Percentiles rank a stretch among this genome's conserved stretches.
phyloP scores from a whole-genome alignment of 805 yeast species.

The Starmerella potacharoeniae region DNA sequence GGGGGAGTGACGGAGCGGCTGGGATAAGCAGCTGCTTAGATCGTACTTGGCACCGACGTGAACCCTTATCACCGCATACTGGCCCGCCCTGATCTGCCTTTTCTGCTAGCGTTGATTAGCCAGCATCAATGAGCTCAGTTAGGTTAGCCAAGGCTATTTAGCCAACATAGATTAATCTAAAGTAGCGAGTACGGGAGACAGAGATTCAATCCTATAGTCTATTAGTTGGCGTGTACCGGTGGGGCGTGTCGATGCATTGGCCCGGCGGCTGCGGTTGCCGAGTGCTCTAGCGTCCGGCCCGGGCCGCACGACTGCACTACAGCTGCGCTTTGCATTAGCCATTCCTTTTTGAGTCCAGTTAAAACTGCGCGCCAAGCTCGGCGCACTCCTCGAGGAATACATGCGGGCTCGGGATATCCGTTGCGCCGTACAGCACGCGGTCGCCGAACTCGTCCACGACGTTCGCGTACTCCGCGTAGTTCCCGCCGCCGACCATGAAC shows the following conservation, averaged over 20 bases:
- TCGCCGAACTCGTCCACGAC: constrained; percentile 70
- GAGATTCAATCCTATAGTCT: too few species aligned
- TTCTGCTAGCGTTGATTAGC: neutral
- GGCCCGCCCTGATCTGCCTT: neutral
- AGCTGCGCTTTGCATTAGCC: neutral
- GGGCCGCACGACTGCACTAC: too few species aligned
- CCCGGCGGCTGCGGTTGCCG: too few species aligned
- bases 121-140: too few species aligned
- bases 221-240: too few species aligned
- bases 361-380: constrained; percentile 23
- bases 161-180: too few species aligned
- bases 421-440: constrained; percentile 74
- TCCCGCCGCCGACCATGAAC: constrained; percentile 95
- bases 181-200: too few species aligned
- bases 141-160: too few species aligned
- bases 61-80: neutral
- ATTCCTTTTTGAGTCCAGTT: neutral
- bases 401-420: constrained; percentile 36
- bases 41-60: neutral
- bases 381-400: constrained; percentile 27
- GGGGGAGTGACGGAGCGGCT: neutral
- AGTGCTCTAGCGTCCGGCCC: too few species aligned
- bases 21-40: neutral
- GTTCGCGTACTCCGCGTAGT: constrained; percentile 85
- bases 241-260: too few species aligned